phyloP scores from a whole-genome alignment of 169 alveolate genomes.

The Cryptosporidium canis region DNA sequence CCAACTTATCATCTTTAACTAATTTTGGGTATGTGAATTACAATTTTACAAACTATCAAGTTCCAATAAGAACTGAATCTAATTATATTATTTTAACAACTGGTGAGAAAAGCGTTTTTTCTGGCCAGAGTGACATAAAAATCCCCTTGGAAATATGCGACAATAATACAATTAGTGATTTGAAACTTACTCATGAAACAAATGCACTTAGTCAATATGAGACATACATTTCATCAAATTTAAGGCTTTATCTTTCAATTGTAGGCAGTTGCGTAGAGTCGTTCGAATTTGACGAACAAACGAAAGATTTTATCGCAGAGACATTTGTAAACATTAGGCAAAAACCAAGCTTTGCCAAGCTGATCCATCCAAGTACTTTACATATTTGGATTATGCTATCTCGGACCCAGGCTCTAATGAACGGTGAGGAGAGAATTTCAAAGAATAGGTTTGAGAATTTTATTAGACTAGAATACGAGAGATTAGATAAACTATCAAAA shows the following conservation, averaged over 20 bases:
- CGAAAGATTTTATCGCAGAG: slow-evolving; percentile 16
- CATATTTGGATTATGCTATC: slow-evolving; percentile 46
- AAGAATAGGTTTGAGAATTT: slow-evolving; percentile 13
- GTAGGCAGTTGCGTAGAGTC: slow-evolving; percentile 50
- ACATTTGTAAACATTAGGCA: slow-evolving; percentile 37
- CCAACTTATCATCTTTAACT: not conserved
- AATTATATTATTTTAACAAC: slow-evolving; percentile 13
- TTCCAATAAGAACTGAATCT: slow-evolving; percentile 42
- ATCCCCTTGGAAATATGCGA: not conserved
- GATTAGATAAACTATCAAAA: slow-evolving; percentile 12
- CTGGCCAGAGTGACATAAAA: not conserved
- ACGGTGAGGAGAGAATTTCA: slow-evolving; percentile 38
- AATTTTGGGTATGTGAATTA: slow-evolving; percentile 25
- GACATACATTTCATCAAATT: not conserved
- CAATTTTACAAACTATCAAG: slow-evolving; percentile 27
- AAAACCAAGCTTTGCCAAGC: not conserved
- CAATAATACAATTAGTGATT: not conserved
- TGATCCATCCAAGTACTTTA: not conserved
- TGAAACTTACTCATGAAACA: not conserved
- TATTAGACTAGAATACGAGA: slow-evolving; percentile 6
- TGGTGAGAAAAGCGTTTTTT: not conserved
- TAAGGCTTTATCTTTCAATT: slow-evolving; percentile 25
- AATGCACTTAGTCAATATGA: not conserved
- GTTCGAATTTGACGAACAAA: slow-evolving; percentile 15
- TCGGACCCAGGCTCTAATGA: slow-evolving; percentile 37